Evolutionary conservation across 805 yeast genomes (phyloP).

Genomic region (Kodamaea lidongshanica): DNA sequence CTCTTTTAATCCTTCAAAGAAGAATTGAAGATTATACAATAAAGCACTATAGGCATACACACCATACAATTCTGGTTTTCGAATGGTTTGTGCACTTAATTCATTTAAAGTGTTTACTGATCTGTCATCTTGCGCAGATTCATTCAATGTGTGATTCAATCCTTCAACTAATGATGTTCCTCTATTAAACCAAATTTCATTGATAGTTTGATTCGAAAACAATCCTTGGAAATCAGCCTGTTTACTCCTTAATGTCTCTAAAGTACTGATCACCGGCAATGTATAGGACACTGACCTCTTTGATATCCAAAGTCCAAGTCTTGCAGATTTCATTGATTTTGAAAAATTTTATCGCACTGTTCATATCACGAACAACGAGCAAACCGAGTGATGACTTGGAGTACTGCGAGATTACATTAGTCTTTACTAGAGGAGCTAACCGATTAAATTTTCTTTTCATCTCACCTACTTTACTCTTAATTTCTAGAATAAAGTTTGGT

Average conservation of each 20-base stretch:
- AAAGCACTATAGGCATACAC: constrained; percentile 42
- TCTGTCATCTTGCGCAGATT: constrained; percentile 5
- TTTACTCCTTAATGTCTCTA: constrained; percentile 24
- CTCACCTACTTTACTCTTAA: too few species aligned
- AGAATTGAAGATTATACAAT: constrained; percentile 45
- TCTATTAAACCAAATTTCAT: constrained; percentile 35
- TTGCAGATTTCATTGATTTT: too few species aligned
- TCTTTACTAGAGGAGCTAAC: too few species aligned
- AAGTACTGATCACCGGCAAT: constrained; percentile 27
- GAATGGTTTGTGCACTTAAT: constrained; percentile 37
- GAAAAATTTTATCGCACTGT: too few species aligned
- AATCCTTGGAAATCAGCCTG: constrained; percentile 30
- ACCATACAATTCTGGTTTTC: constrained; percentile 39
- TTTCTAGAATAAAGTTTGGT: too few species aligned
- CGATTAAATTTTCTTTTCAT: too few species aligned
- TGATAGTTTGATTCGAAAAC: constrained; percentile 25
- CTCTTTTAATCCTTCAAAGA: constrained; percentile 39
- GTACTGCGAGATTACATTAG: too few species aligned
- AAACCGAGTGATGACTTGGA: too few species aligned
- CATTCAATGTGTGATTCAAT: constrained; percentile 28
- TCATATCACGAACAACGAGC: too few species aligned
- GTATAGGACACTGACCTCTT: constrained; percentile 26
- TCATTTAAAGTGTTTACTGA: constrained; percentile 14
- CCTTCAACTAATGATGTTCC: constrained; percentile 30
- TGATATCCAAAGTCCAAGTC: too few species aligned